These are phyloP conservation scores for Lactifluus pinguis DNA, from an alignment of 768 basidiomycete species.

Conservation along the genomic window DNA sequence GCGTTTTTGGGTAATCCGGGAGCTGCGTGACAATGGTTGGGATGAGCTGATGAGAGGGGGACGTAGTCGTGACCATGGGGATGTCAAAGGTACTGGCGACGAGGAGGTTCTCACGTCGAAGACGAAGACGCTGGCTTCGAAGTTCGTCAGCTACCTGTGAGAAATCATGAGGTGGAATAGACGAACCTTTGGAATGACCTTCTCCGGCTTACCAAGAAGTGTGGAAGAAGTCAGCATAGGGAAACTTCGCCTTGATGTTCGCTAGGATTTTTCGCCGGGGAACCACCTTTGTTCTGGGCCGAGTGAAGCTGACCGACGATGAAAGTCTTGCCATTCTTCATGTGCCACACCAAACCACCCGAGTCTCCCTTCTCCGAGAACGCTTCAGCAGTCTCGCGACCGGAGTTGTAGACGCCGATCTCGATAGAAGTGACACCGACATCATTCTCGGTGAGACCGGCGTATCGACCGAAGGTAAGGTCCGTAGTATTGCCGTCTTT, in stretches of 20 bases:
- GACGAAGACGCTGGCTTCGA: too few species aligned
- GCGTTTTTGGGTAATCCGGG: constrained; percentile 61
- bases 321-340: constrained; percentile 20
- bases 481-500: constrained; percentile 29
- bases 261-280: constrained; percentile 1
- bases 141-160: too few species aligned
- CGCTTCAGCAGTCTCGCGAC: constrained; percentile 17
- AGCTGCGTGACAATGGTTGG: constrained; percentile 26
- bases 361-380: constrained; percentile 32
- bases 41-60: constrained; percentile 22
- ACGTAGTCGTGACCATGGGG: constrained; percentile 27
- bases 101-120: too few species aligned
- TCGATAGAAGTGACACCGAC: constrained; percentile 20
- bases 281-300: not conserved
- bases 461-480: constrained; percentile 28
- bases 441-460: constrained; percentile 21
- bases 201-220: too few species aligned
- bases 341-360: constrained; percentile 26
- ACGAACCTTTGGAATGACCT: too few species aligned
- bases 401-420: constrained; percentile 25
- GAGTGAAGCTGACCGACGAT: constrained; percentile 7
- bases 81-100: constrained; percentile 27
- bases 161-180: too few species aligned
- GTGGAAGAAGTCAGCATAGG: not conserved
- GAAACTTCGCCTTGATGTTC: not conserved